Conservation (phyloP, 2,329 filamentous ascomycete species). For the Xylaria sp. region DNA sequence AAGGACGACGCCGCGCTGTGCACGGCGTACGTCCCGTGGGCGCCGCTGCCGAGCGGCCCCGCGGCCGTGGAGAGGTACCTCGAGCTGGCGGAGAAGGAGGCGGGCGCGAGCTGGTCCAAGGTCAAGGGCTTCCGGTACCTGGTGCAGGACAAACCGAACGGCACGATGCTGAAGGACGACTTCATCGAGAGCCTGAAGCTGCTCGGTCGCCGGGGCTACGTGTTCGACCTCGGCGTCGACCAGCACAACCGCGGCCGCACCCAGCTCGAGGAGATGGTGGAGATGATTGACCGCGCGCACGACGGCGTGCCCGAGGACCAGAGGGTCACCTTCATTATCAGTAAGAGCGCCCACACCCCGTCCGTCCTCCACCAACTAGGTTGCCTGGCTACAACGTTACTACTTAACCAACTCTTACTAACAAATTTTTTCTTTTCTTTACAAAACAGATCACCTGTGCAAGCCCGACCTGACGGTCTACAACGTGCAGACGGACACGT, state of each 20-base stretch:
- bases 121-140: slow-evolving; percentile 83
- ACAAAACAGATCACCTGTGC: slow-evolving; percentile 77
- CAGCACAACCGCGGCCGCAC: slow-evolving; percentile 73
- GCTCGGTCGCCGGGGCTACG: slow-evolving; percentile 63
- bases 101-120: slow-evolving; percentile 66
- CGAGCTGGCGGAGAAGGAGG: slow-evolving; percentile 57
- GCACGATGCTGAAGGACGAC: slow-evolving; percentile 62
- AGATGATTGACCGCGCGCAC: slow-evolving; percentile 71
- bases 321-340: slow-evolving; percentile 69
- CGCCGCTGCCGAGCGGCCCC: slow-evolving; percentile 72
- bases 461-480: slow-evolving; percentile 76
- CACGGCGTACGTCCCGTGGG: slow-evolving; percentile 79
- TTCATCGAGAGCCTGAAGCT: slow-evolving; percentile 70
- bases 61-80: slow-evolving; percentile 68
- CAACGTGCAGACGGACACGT: slow-evolving; percentile 56
- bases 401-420: slow-evolving; percentile 9
- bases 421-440: not conserved
- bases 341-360: slow-evolving; percentile 50
- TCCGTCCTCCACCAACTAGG: not conserved
- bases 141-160: slow-evolving; percentile 73
- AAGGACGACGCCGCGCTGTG: slow-evolving; percentile 57
- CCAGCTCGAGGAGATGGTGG: slow-evolving; percentile 71
- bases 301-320: slow-evolving; percentile 60
- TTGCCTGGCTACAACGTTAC: not conserved
- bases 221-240: slow-evolving; percentile 86